Evolutionary conservation across 169 alveolate genomes (phyloP).

Genomic region (Eimeria zaria): DNA sequence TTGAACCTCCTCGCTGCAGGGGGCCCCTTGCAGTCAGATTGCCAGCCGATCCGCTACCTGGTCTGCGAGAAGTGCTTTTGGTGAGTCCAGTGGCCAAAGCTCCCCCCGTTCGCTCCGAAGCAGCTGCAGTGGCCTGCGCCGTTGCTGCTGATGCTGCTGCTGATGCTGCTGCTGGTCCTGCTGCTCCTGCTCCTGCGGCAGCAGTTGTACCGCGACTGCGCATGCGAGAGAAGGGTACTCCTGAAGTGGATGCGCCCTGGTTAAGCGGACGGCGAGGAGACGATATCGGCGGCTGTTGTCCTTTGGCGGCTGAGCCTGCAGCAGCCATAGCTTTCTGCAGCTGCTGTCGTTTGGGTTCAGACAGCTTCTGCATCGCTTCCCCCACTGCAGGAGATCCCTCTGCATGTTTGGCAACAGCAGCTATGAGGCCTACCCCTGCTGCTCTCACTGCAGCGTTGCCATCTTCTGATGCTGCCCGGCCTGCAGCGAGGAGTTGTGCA

Average conservation of each 20-base stretch:
- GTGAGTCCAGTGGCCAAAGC: neutral
- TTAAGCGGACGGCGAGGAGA: slow-evolving; percentile 41
- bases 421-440: slow-evolving; percentile 76
- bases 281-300: slow-evolving; percentile 19
- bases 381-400: slow-evolving; percentile 61
- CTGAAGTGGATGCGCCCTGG: slow-evolving; percentile 14
- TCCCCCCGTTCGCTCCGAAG: neutral
- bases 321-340: slow-evolving; percentile 64
- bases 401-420: slow-evolving; percentile 52
- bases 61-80: slow-evolving; percentile 21
- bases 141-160: neutral
- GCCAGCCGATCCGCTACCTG: slow-evolving; percentile 9
- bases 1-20: slow-evolving; percentile 57
- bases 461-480: slow-evolving; percentile 79
- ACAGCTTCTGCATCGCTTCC: slow-evolving; percentile 43
- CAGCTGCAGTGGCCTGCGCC: neutral
- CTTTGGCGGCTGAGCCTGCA: slow-evolving; percentile 20
- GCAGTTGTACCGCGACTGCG: slow-evolving; percentile 49
- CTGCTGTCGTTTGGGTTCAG: slow-evolving; percentile 82
- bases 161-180: slow-evolving; percentile 1
- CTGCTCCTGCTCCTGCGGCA: slow-evolving; percentile 12
- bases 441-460: slow-evolving; percentile 82
- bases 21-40: slow-evolving; percentile 5
- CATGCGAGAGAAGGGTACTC: slow-evolving; percentile 31
- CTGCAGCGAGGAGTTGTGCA: slow-evolving; percentile 78